Conservation (phyloP, 148 eudicot genomes). For the Cornus controversa region DNA sequence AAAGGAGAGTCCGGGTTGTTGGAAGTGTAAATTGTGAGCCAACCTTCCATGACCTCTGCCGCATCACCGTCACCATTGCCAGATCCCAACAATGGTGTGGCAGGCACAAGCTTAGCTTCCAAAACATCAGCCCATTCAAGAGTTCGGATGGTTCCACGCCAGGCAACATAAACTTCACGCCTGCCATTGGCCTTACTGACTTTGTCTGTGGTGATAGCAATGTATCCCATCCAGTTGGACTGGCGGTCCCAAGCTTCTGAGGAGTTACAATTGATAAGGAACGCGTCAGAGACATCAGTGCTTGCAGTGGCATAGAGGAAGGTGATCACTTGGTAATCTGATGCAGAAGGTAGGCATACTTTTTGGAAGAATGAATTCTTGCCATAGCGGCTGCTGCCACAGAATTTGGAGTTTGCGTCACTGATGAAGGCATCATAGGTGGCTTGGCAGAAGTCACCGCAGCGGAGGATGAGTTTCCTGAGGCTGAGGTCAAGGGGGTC, state of each 20-base stretch:
- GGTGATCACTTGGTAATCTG: constrained; percentile 13
- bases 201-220: constrained; percentile 22
- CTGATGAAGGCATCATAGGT: constrained; percentile 53
- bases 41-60: constrained; percentile 21
- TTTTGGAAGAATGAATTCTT: constrained; percentile 14
- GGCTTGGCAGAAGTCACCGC: constrained; percentile 88
- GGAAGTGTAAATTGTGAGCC: constrained; percentile 26
- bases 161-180: constrained; percentile 24
- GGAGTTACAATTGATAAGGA: constrained; percentile 13
- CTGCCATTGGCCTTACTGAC: constrained; percentile 5
- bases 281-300: constrained; percentile 14
- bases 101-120: neutral
- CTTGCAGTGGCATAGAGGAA: constrained; percentile 28
- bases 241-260: constrained; percentile 19
- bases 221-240: constrained; percentile 31
- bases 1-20: constrained; percentile 16
- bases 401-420: constrained; percentile 18
- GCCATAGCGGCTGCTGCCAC: constrained; percentile 33
- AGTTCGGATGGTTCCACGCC: constrained; percentile 25
- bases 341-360: constrained; percentile 11
- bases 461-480: constrained; percentile 65
- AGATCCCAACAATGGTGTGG: constrained; percentile 14
- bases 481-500: constrained; percentile 63
- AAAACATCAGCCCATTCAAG: neutral
- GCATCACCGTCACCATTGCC: constrained; percentile 28